Conservation (phyloP, 2,329 filamentous ascomycete species). For the Talaromyces sp. region DNA sequence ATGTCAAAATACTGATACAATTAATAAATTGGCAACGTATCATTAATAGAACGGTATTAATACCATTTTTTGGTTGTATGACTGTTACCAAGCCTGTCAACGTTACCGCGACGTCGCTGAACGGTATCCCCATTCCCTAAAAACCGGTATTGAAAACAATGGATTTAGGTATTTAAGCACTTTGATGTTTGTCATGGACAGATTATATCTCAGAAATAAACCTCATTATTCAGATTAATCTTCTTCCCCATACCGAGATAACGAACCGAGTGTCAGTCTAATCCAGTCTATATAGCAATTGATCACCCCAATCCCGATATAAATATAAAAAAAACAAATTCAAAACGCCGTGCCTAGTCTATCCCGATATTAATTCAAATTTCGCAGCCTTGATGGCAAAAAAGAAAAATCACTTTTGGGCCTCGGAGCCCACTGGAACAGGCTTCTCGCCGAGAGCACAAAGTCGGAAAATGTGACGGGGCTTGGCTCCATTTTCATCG, state of each 20-base stretch:
- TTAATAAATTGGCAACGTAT: no score
- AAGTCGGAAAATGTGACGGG: constrained; percentile 49
- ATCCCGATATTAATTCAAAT: background rate
- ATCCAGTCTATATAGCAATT: background rate
- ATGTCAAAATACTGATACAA: no score
- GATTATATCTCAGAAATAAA: background rate
- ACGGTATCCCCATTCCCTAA: no score
- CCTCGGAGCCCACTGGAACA: constrained; percentile 32
- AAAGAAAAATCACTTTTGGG: background rate
- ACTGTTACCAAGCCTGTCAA: no score
- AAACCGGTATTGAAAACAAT: no score
- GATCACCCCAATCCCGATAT: background rate
- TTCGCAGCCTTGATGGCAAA: background rate
- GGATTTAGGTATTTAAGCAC: no score
- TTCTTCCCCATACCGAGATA: background rate
- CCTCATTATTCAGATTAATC: background rate
- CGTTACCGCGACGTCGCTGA: no score
- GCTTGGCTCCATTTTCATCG: constrained; percentile 42
- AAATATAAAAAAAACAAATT: background rate
- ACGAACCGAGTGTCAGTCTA: background rate
- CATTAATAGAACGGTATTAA: no score
- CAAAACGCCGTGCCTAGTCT: background rate
- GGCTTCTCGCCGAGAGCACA: constrained; percentile 47
- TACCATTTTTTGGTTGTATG: no score
- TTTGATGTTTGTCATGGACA: background rate